These are phyloP conservation scores for Phytophthora hybrid DNA, from an alignment of 352 stramenopile species.

Conservation along the genomic window DNA sequence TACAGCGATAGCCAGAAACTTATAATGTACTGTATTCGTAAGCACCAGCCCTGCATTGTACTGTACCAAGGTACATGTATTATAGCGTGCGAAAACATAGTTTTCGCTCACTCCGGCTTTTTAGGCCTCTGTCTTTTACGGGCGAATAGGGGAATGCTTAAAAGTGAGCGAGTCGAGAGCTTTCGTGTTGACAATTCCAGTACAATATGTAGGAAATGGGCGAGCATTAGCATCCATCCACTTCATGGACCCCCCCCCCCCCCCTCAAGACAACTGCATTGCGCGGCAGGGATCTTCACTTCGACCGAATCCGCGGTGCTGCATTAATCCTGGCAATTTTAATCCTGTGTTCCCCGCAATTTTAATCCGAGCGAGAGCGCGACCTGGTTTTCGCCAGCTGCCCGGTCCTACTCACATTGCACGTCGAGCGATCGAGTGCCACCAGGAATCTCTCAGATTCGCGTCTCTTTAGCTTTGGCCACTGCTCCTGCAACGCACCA, in stretches of 20 bases:
- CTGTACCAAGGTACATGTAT: too few species aligned
- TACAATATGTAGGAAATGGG: neutral
- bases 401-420: conserved; percentile 26
- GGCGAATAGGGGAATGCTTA: conserved; percentile 26
- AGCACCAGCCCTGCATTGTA: neutral
- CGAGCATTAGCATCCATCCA: neutral
- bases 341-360: conserved; percentile 1
- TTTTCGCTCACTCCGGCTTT: conserved; percentile 22
- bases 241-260: too few species aligned
- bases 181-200: neutral
- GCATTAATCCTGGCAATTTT: conserved; percentile 17
- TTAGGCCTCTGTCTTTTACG: conserved; percentile 8
- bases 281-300: neutral
- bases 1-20: neutral
- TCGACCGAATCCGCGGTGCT: conserved; percentile 10
- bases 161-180: conserved; percentile 2
- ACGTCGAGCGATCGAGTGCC: conserved; percentile 14
- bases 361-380: conserved; percentile 3
- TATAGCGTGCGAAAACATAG: conserved; percentile 3
- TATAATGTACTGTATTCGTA: neutral
- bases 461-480: neutral
- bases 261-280: neutral
- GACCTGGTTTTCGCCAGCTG: conserved; percentile 11
- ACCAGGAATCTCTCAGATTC: conserved; percentile 33
- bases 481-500: neutral